phyloP scores from a whole-genome alignment of 164 flowering plant species.

The Aristolochia contorta region DNA sequence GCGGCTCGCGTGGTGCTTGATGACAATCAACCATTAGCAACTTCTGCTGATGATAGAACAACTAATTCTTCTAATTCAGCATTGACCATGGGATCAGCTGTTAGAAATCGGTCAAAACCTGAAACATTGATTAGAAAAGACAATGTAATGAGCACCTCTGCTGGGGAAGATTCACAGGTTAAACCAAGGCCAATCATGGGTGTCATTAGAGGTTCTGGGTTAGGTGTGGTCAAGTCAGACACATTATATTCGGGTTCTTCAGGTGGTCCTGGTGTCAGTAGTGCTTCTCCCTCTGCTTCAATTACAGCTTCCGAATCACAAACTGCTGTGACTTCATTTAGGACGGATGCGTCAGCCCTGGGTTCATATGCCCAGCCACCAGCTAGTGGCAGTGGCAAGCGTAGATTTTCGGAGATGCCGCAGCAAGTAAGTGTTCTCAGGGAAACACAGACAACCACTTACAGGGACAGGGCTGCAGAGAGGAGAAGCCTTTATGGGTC shows the following conservation, averaged over 20 bases:
- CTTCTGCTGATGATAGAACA: slow-evolving; percentile 37
- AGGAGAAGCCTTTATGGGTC: slow-evolving; percentile 91
- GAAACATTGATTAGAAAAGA: slow-evolving; percentile 37
- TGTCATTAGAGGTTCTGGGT: slow-evolving; percentile 81
- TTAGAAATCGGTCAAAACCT: slow-evolving; percentile 41
- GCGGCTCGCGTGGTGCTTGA: slow-evolving; percentile 77
- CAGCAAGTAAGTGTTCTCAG: slow-evolving; percentile 28
- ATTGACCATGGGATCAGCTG: slow-evolving; percentile 18
- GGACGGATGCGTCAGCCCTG: slow-evolving; percentile 81
- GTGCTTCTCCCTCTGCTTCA: slow-evolving; percentile 18
- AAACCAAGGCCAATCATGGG: slow-evolving; percentile 67
- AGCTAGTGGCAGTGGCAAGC: slow-evolving; percentile 57
- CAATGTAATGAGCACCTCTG: slow-evolving; percentile 20
- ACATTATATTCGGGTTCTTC: slow-evolving; percentile 36
- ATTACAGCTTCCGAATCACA: slow-evolving; percentile 27
- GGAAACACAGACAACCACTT: slow-evolving; percentile 54
- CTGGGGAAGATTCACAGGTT: slow-evolving; percentile 31
- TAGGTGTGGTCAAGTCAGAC: slow-evolving; percentile 65
- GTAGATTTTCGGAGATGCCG: slow-evolving; percentile 95
- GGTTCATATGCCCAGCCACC: slow-evolving; percentile 60
- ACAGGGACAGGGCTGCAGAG: slow-evolving; percentile 98
- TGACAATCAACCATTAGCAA: slow-evolving; percentile 28
- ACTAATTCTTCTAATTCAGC: not conserved
- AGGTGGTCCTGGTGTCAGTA: slow-evolving; percentile 7
- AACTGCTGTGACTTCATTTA: slow-evolving; percentile 40